Evolutionary conservation across 306 rosid species (phyloP).

Genomic region (Clitoria ternatea): DNA sequence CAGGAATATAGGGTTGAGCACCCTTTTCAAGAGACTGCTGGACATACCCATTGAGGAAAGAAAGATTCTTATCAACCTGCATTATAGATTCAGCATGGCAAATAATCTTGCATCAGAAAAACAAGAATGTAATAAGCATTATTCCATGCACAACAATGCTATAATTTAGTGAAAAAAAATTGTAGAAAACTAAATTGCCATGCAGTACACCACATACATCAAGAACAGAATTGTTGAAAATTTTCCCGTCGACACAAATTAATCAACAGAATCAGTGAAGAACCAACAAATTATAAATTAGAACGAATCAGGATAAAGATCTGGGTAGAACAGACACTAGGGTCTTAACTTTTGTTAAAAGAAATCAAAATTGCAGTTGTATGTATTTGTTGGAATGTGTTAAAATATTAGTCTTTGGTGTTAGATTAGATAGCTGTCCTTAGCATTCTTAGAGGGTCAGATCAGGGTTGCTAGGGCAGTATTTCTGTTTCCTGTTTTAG

Average conservation of each 20-base stretch:
- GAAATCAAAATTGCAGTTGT: not conserved
- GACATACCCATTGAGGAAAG: slow-evolving; percentile 65
- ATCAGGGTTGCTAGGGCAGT: no score
- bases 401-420: no score
- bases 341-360: not conserved
- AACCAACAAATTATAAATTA: not conserved
- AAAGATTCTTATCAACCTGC: slow-evolving; percentile 68
- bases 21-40: slow-evolving; percentile 62
- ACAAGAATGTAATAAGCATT: not conserved
- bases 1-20: slow-evolving; percentile 74
- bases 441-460: no score
- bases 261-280: not conserved
- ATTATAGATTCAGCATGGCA: slow-evolving; percentile 15
- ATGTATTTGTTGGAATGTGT: no score
- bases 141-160: not conserved
- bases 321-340: not conserved
- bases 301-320: not conserved
- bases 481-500: no score
- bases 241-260: not conserved
- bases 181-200: not conserved
- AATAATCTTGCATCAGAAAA: not conserved
- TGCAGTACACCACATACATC: not conserved
- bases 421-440: no score
- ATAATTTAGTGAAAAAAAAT: not conserved
- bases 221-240: not conserved